Percentiles rank a stretch among this genome's conserved stretches.
Conservation (phyloP, 768 basidiomycete genomes). For the Tylopilus intermedius region DNA sequence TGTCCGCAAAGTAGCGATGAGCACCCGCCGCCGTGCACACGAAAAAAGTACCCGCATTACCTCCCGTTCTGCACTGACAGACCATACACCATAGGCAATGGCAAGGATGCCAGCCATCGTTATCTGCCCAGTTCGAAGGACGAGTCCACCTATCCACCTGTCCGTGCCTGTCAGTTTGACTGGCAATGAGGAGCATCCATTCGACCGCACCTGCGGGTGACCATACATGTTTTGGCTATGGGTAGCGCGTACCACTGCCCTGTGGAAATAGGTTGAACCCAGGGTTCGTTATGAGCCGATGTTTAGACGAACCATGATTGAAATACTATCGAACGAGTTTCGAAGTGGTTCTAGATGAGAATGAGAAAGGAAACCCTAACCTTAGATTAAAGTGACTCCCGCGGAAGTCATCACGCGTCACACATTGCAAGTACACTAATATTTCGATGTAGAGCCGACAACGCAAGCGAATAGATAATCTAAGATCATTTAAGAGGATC, state of each 20-base stretch:
- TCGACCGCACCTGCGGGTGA: conserved; percentile 70
- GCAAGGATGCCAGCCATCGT: conserved; percentile 63
- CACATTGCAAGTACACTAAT: no score
- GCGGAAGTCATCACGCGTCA: background rate
- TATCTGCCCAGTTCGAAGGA: conserved; percentile 82
- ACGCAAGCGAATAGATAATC: background rate
- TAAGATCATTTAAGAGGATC: conserved; percentile 48
- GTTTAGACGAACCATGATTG: conserved; percentile 13
- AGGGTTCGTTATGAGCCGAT: background rate
- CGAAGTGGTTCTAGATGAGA: background rate
- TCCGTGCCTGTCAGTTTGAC: background rate
- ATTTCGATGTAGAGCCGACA: background rate
- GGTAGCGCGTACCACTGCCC: conserved; percentile 85
- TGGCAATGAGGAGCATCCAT: background rate
- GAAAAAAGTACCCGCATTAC: conserved; percentile 33
- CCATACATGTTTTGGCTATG: conserved; percentile 94
- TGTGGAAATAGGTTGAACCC: conserved; percentile 31
- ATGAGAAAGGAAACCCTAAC: conserved; percentile 14
- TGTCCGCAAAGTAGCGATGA: conserved; percentile 26
- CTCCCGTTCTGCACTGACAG: conserved; percentile 73
- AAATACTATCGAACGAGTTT: background rate
- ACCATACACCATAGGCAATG: conserved; percentile 65
- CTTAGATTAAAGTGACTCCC: background rate
- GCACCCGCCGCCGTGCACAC: background rate
- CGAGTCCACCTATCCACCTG: conserved; percentile 97